These are phyloP conservation scores for Samsoniella hepiali DNA, from an alignment of 2,329 filamentous ascomycete species.

Conservation along the genomic window DNA sequence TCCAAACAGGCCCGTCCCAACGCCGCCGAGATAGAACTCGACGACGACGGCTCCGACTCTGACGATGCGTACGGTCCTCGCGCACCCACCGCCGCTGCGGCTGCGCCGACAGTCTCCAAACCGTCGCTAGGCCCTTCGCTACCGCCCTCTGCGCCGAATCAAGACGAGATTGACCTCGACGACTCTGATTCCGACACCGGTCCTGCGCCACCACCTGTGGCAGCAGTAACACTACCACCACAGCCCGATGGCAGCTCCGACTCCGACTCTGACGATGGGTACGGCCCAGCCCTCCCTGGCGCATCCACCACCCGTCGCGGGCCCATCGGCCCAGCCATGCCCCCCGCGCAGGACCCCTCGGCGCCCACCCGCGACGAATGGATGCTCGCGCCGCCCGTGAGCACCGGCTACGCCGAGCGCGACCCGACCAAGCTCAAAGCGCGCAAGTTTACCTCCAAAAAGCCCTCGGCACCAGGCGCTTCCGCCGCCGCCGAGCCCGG, in stretches of 20 bases:
- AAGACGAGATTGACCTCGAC: slow-evolving; percentile 41
- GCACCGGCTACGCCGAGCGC: slow-evolving; percentile 55
- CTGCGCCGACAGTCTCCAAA: slow-evolving; percentile 17
- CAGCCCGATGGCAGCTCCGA: slow-evolving; percentile 31
- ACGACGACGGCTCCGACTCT: slow-evolving; percentile 37
- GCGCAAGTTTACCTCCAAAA: slow-evolving; percentile 74
- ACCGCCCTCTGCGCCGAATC: slow-evolving; percentile 28
- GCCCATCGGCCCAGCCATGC: slow-evolving; percentile 38
- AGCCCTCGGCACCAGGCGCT: slow-evolving; percentile 37
- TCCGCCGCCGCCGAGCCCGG: slow-evolving; percentile 29
- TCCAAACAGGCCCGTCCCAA: slow-evolving; percentile 45
- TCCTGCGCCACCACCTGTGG: slow-evolving; percentile 35
- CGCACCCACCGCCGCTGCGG: slow-evolving; percentile 22
- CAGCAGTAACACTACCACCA: slow-evolving; percentile 32
- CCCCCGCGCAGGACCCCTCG: slow-evolving; percentile 29
- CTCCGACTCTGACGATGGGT: slow-evolving; percentile 45
- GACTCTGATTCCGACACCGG: slow-evolving; percentile 36
- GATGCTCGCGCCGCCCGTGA: slow-evolving; percentile 70
- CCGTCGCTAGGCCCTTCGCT: slow-evolving; percentile 26
- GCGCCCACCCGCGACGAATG: slow-evolving; percentile 71
- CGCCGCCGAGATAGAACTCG: slow-evolving; percentile 47
- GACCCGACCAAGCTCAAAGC: slow-evolving; percentile 82
- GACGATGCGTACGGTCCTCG: slow-evolving; percentile 44
- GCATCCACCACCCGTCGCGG: slow-evolving; percentile 43
- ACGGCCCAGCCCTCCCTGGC: slow-evolving; percentile 56